Conservation (phyloP, 2,329 filamentous ascomycete genomes). For the Trichophyton schoenleinii region DNA sequence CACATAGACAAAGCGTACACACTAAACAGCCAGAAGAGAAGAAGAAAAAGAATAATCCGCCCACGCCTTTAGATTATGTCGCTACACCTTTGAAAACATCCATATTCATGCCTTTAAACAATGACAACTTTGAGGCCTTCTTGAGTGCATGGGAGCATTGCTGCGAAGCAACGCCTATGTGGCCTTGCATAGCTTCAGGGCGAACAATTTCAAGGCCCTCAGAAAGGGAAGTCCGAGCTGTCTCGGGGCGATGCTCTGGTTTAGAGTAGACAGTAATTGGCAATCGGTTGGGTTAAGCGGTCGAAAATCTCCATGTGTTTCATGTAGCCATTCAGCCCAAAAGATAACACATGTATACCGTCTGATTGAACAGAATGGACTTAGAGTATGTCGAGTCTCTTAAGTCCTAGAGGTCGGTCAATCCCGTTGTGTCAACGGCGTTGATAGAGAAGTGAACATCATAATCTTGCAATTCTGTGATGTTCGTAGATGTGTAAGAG, state of each 20-base stretch:
- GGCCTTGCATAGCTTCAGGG: too few species aligned
- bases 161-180: too few species aligned
- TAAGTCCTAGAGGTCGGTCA: slow-evolving; percentile 49
- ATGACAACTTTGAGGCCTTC: too few species aligned
- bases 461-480: slow-evolving; percentile 51
- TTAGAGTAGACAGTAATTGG: too few species aligned
- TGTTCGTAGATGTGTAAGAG: slow-evolving; percentile 42
- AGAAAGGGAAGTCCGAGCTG: too few species aligned
- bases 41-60: neutral
- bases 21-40: neutral
- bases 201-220: too few species aligned
- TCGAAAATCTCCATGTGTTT: too few species aligned
- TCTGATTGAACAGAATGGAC: neutral
- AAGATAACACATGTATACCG: too few species aligned
- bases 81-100: neutral
- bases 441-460: slow-evolving; percentile 52
- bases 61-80: neutral
- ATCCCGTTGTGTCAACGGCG: slow-evolving; percentile 49
- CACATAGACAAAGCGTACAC: neutral
- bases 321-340: too few species aligned
- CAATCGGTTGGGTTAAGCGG: too few species aligned
- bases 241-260: too few species aligned
- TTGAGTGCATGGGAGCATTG: too few species aligned
- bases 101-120: neutral
- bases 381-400: slow-evolving; percentile 36